phyloP scores from a whole-genome alignment of 1,284 basidiomycete genomes.

The Puccinia coronata region DNA sequence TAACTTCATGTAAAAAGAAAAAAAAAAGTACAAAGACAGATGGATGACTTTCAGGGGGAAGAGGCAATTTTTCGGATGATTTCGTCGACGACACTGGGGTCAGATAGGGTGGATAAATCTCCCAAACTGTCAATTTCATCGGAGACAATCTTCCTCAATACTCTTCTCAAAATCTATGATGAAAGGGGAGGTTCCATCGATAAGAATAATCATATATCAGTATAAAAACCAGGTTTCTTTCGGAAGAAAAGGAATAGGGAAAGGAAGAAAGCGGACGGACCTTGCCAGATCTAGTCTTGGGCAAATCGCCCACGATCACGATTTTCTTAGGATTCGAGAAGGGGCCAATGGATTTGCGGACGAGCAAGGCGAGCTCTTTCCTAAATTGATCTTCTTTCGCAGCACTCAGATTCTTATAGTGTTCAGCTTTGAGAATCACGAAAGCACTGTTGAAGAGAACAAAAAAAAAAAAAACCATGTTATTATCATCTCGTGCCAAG shows the following conservation, averaged over 20 bases:
- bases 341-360: slow-evolving; percentile 91
- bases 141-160: slow-evolving; percentile 91
- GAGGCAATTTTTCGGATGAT: slow-evolving; percentile 46
- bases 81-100: slow-evolving; percentile 61
- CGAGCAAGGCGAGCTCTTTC: slow-evolving; percentile 91
- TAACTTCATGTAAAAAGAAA: too few species aligned
- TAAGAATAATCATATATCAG: too few species aligned
- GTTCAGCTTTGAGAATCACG: slow-evolving; percentile 65
- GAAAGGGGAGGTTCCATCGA: neutral
- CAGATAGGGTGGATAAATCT: slow-evolving; percentile 85
- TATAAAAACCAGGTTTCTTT: neutral
- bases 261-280: slow-evolving; percentile 59
- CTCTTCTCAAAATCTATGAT: slow-evolving; percentile 79
- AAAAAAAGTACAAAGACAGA: neutral
- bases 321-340: slow-evolving; percentile 94
- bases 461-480: slow-evolving; percentile 35
- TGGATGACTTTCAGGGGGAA: neutral
- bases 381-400: slow-evolving; percentile 69
- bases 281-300: slow-evolving; percentile 97
- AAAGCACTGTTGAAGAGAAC: slow-evolving; percentile 56
- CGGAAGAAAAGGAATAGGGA: too few species aligned
- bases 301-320: slow-evolving; percentile 79
- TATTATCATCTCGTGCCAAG: slow-evolving; percentile 59
- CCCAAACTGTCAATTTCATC: slow-evolving; percentile 86
- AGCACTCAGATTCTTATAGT: slow-evolving; percentile 58